phyloP scores from a whole-genome alignment of 371 early-diverging fungal species.

The Zychaea mexicana region DNA sequence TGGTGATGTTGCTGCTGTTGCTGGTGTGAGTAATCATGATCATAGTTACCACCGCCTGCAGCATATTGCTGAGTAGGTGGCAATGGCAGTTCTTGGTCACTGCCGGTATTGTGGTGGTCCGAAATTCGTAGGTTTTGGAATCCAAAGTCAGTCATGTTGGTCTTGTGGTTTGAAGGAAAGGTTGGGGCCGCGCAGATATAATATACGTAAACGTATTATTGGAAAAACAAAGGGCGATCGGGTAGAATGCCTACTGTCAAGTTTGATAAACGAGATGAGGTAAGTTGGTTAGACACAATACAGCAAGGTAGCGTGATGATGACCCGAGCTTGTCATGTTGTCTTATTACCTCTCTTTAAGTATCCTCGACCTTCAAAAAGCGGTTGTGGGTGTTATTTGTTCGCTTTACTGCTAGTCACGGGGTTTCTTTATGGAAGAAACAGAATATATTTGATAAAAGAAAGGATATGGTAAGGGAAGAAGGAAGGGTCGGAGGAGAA shows the following conservation, averaged over 20 bases:
- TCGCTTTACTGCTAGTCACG: too few species aligned
- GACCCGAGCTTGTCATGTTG: too few species aligned
- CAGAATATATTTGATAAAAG: too few species aligned
- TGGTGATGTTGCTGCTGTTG: not conserved
- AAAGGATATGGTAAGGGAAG: too few species aligned
- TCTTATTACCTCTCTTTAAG: too few species aligned
- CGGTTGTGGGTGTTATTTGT: too few species aligned
- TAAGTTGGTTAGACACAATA: too few species aligned
- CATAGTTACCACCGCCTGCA: not conserved
- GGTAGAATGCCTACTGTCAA: not conserved
- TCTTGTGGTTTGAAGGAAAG: conserved; percentile 5
- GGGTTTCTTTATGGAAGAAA: too few species aligned
- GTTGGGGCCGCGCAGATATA: not conserved
- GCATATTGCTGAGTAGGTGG: conserved; percentile 3
- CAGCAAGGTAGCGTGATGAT: too few species aligned
- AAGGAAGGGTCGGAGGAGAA: too few species aligned
- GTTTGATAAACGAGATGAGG: not conserved
- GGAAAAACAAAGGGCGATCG: not conserved
- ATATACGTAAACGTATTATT: not conserved
- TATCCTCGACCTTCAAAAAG: too few species aligned
- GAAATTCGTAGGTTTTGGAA: conserved; percentile 13
- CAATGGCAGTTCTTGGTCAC: not conserved
- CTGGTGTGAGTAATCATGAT: not conserved
- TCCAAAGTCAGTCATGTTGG: conserved; percentile 11
- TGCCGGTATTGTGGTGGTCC: conserved; percentile 1